A percentile compares a stretch with the other conserved stretches of the same genome.
phyloP scores from a whole-genome alignment of 106 monocot species.

The Acanthochlamys bracteata region DNA sequence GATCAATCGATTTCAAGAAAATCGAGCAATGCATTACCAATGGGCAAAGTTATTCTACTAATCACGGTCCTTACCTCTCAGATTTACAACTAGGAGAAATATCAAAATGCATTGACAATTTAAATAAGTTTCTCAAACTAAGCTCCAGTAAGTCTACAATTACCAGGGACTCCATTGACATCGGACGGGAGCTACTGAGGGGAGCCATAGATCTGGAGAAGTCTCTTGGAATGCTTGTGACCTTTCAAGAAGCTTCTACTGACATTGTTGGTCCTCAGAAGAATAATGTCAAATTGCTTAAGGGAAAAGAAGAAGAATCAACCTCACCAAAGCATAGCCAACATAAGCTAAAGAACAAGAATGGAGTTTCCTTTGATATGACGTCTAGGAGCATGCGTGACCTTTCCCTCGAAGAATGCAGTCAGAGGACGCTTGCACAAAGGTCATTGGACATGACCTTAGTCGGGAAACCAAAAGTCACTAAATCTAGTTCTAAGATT shows the following conservation, averaged over 20 bases:
- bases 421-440: background rate
- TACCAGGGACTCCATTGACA: slow-evolving; percentile 28
- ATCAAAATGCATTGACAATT: slow-evolving; percentile 40
- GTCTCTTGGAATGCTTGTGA: slow-evolving; percentile 55
- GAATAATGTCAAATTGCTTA: slow-evolving; percentile 38
- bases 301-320: slow-evolving; percentile 41
- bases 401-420: background rate
- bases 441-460: slow-evolving; percentile 8
- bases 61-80: slow-evolving; percentile 22
- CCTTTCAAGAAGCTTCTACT: slow-evolving; percentile 56
- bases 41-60: slow-evolving; percentile 1
- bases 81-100: slow-evolving; percentile 41
- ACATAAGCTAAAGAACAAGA: slow-evolving; percentile 10
- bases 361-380: slow-evolving; percentile 25
- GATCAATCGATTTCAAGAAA: slow-evolving; percentile 16
- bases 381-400: slow-evolving; percentile 1
- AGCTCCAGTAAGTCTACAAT: slow-evolving; percentile 23
- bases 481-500: slow-evolving; percentile 7
- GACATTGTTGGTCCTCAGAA: slow-evolving; percentile 31
- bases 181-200: slow-evolving; percentile 43
- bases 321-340: slow-evolving; percentile 6
- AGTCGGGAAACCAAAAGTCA: background rate
- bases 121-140: slow-evolving; percentile 54
- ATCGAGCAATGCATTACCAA: slow-evolving; percentile 3
- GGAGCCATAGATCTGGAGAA: slow-evolving; percentile 78